Evolutionary conservation across 345 rosid genomes (phyloP).

Genomic region (Rhodamnia argentea): DNA sequence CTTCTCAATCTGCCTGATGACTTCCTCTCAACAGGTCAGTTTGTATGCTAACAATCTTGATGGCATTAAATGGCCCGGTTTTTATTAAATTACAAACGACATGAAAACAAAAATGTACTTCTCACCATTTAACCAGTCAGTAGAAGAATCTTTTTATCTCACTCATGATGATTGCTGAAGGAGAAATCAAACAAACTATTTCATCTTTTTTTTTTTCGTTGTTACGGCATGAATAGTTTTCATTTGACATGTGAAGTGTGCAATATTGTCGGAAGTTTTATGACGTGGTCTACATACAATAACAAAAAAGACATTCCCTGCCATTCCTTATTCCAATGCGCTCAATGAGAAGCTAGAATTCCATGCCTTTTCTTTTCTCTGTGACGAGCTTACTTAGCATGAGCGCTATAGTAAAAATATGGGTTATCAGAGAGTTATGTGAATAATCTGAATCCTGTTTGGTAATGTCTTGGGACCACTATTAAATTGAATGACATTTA

Average conservation of each 20-base stretch:
- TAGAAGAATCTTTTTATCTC: not conserved
- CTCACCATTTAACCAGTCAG: not conserved
- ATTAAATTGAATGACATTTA: not conserved
- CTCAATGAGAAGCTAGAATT: not conserved
- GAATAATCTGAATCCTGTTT: not conserved
- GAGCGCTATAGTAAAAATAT: not conserved
- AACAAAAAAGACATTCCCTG: not conserved
- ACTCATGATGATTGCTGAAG: not conserved
- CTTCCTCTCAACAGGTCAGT: constrained; percentile 62
- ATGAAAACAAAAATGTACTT: no score
- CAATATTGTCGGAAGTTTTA: not conserved
- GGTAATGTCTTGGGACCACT: not conserved
- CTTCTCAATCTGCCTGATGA: constrained; percentile 63
- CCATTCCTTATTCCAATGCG: not conserved
- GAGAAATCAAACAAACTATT: not conserved
- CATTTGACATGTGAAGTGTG: not conserved
- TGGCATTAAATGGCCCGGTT: not conserved
- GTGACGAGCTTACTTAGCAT: not conserved
- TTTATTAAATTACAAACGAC: not conserved
- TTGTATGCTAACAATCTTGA: not conserved
- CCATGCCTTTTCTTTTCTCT: not conserved
- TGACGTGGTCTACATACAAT: not conserved
- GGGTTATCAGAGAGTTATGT: not conserved
- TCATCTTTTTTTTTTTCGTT: not conserved
- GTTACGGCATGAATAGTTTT: not conserved